phyloP scores from a whole-genome alignment of 257 asterid genomes.

The Avicennia marina region DNA sequence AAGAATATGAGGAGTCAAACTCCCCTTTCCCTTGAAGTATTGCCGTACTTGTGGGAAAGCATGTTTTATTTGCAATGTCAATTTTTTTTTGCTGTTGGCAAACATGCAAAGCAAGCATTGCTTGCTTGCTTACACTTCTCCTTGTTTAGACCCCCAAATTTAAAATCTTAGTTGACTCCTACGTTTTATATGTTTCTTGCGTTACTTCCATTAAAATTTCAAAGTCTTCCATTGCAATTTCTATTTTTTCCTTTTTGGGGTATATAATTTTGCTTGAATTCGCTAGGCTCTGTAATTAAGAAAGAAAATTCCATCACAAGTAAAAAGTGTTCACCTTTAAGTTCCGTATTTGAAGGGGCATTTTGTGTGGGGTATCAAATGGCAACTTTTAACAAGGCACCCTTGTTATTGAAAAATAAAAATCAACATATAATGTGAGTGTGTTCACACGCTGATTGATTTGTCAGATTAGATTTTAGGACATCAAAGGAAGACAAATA shows the following conservation, averaged over 20 bases:
- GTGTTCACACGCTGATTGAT: neutral
- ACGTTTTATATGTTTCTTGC: neutral
- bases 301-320: too few species aligned
- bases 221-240: slow-evolving; percentile 16
- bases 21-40: slow-evolving; percentile 14
- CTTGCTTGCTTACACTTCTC: neutral
- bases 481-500: slow-evolving; percentile 17
- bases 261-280: too few species aligned
- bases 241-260: neutral
- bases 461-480: slow-evolving; percentile 4
- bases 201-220: neutral
- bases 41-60: slow-evolving; percentile 20
- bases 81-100: neutral
- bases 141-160: neutral
- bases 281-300: too few species aligned
- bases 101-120: neutral
- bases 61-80: neutral
- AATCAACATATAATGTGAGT: too few species aligned
- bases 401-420: too few species aligned
- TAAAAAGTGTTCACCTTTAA: too few species aligned
- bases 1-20: slow-evolving; percentile 1
- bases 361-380: too few species aligned
- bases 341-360: too few species aligned
- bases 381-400: too few species aligned
- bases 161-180: slow-evolving; percentile 6